Base-by-base conservation (phyloP, 352 stramenopile genomes). In the Pythium biforme region DNA sequence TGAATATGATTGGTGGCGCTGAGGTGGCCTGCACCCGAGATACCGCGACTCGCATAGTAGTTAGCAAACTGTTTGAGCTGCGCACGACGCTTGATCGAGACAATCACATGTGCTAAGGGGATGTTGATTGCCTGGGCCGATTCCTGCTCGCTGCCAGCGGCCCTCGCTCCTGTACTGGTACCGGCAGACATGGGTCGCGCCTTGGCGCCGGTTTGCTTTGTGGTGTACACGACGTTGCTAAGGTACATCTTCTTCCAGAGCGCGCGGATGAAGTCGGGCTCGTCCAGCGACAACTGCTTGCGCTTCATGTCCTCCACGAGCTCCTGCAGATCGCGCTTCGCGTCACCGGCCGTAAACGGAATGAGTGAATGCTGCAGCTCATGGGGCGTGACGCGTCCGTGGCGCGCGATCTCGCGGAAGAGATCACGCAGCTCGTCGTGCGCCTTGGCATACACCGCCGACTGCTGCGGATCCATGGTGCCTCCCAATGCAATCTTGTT, bases 161-260 rank as follows among this genome's bases (percentile, higher is more conserved):
- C 22, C 20, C n/a, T 40, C 15, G 12, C 12, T 23, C 27, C 17
- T 3, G 25, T 34, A 4, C 5, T 45, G 34, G 15, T 52, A 9
- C 46, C 40, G 15, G 39, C 39, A 22, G 54, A 59, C 12, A 54
- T 19, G 1, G 62, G 40, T 3, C 39, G n/a, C 43, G 34, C 3
- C 10, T 26, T 27, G 22, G 20, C 14, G 11, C 31, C 26, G 3
- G 50, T 59, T 17, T 72, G 64, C 20, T 64, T 26, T 0, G 59
- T 56, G 0, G 64, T 67, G 41, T 78, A 76, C 20, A 76, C 52
- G 23, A 81, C 64, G 56, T 86, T 83, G 8, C 26, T 64, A 2
- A 84, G 59, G 50, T 90, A 91, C 77, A 88, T 86, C 52, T 75
- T 83, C 47, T 75, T 77, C 79, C 77, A 87, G 62, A 91, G 59